Evolutionary conservation across 495 filamentous ascomycete genomes (phyloP).

Genomic region (Penicillium longicatenatum): DNA sequence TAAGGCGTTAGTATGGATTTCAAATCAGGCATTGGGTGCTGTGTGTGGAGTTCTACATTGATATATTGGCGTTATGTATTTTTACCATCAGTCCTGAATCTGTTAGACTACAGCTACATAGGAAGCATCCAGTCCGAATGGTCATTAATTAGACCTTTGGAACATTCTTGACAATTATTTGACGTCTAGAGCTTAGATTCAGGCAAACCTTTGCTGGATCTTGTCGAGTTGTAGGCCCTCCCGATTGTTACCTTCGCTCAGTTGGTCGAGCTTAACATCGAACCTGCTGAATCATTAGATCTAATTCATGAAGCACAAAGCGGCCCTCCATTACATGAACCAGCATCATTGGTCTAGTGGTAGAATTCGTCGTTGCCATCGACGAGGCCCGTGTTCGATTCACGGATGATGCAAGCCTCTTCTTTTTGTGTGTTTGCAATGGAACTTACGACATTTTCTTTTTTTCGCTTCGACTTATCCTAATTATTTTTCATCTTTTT

Average conservation of each 20-base stretch:
- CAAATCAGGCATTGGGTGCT: constrained; percentile 5
- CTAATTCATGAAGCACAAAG: not conserved
- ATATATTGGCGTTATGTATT: constrained; percentile 22
- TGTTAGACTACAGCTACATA: constrained; percentile 21
- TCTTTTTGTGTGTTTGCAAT: constrained; percentile 14
- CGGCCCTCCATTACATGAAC: constrained; percentile 11
- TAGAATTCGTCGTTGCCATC: constrained; percentile 63
- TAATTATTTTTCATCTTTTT: not conserved
- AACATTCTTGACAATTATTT: not conserved
- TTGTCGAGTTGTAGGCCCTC: too few relatives aligned
- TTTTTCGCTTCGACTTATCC: too few relatives aligned
- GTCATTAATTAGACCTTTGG: constrained; percentile 14
- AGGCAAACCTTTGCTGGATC: too few relatives aligned
- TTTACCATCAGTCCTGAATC: constrained; percentile 9
- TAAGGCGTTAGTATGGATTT: constrained; percentile 7
- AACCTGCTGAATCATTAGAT: too few relatives aligned
- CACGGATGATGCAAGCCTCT: constrained; percentile 52
- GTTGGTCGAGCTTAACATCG: too few relatives aligned
- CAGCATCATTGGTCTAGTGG: constrained; percentile 60
- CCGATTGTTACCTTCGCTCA: too few relatives aligned
- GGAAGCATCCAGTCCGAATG: constrained; percentile 24
- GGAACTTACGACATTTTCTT: too few relatives aligned
- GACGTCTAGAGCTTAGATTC: too few relatives aligned
- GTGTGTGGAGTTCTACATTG: not conserved
- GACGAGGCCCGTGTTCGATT: constrained; percentile 62